phyloP scores from a whole-genome alignment of 345 rosid species.

The Arabis alpina region DNA sequence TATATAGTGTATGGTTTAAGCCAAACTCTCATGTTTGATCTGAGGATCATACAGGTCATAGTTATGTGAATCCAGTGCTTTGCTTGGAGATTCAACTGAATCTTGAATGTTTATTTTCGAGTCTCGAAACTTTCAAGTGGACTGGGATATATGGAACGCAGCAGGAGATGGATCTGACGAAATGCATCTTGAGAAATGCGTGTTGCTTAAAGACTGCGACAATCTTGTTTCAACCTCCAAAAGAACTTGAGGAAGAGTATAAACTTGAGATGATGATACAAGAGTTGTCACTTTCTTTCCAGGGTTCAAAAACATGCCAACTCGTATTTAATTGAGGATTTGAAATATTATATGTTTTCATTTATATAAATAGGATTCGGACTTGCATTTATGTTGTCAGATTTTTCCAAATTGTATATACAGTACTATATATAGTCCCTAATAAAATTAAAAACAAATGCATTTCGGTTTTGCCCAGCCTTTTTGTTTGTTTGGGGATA shows the following conservation, averaged over 20 bases:
- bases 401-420: too few relatives aligned
- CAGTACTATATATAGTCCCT: too few relatives aligned
- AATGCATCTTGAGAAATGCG: conserved; percentile 8
- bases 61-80: background rate
- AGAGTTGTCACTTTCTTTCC: conserved; percentile 1
- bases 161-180: background rate
- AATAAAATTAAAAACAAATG: too few relatives aligned
- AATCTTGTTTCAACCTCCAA: background rate
- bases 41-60: background rate
- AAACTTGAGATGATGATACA: background rate
- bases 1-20: background rate
- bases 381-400: too few relatives aligned
- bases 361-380: background rate
- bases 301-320: background rate
- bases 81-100: background rate
- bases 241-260: background rate
- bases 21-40: background rate
- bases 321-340: background rate
- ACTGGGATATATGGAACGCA: background rate
- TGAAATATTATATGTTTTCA: background rate
- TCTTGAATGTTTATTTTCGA: conserved; percentile 10
- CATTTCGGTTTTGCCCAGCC: too few relatives aligned
- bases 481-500: too few relatives aligned
- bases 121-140: conserved; percentile 23
- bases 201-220: conserved; percentile 19